A percentile compares a stretch with the other conserved stretches of the same genome.
phyloP scores from a whole-genome alignment of 257 asterid species.

The Linderniella brevidens region DNA sequence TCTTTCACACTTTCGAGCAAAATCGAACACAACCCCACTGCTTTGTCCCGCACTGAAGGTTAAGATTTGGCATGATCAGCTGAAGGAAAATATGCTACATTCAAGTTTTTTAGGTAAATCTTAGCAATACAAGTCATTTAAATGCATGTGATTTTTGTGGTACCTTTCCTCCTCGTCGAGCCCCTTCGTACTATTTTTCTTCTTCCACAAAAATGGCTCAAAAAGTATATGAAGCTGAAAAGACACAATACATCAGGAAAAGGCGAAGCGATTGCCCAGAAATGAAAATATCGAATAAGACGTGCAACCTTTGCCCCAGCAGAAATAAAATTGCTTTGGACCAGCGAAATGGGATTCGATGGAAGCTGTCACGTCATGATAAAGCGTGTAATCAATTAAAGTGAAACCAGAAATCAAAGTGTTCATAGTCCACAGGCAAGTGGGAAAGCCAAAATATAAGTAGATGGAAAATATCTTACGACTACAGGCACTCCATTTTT shows the following conservation, averaged over 20 bases:
- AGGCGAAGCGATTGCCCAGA: background rate
- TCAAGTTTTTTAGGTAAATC: background rate
- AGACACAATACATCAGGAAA: constrained; percentile 2
- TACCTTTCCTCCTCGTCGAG: constrained; percentile 53
- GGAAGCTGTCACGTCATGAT: constrained; percentile 46
- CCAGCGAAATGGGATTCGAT: constrained; percentile 50
- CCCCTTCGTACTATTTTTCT: constrained; percentile 15
- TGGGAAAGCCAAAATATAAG: background rate
- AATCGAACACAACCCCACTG: too few relatives aligned
- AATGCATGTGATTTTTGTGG: constrained; percentile 2
- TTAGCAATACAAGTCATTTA: background rate
- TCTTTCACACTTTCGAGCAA: too few relatives aligned
- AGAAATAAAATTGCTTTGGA: constrained; percentile 65
- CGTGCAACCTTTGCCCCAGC: constrained; percentile 51
- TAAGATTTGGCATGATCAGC: too few relatives aligned
- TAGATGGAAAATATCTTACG: constrained; percentile 23
- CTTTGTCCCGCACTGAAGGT: too few relatives aligned
- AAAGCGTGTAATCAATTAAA: constrained; percentile 11
- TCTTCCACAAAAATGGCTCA: constrained; percentile 87
- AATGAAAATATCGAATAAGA: constrained; percentile 11
- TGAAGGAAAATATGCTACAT: too few relatives aligned
- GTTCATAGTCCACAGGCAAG: constrained; percentile 2
- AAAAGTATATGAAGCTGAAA: constrained; percentile 62
- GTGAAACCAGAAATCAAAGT: constrained; percentile 9
- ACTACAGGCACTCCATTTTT: constrained; percentile 55